These are phyloP conservation scores for Phytophthora hybrid DNA, from an alignment of 352 stramenopile species.

Conservation along the genomic window DNA sequence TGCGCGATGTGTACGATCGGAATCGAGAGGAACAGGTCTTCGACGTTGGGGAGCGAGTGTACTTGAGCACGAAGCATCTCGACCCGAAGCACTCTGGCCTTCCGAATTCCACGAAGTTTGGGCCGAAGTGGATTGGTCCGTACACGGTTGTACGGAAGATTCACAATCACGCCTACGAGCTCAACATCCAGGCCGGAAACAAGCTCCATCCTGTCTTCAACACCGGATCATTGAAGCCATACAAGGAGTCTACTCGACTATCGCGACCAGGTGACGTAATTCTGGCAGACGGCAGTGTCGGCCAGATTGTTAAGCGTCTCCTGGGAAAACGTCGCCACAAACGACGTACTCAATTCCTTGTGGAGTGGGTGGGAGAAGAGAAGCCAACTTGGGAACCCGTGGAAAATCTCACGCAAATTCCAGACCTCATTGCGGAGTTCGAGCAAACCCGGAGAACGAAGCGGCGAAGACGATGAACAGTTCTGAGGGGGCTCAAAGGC, in stretches of 20 bases:
- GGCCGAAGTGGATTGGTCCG: conserved; percentile 4
- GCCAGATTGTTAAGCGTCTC: background rate
- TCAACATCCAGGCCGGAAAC: conserved; percentile 28
- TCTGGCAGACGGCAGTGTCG: conserved; percentile 9
- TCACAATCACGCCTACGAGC: conserved; percentile 28
- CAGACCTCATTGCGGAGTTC: too few species aligned
- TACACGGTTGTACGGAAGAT: conserved; percentile 19
- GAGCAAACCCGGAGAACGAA: too few species aligned
- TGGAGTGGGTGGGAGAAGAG: too few species aligned
- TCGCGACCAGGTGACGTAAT: conserved; percentile 4
- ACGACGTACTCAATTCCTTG: too few species aligned
- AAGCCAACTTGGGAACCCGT: too few species aligned
- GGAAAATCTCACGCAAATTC: too few species aligned
- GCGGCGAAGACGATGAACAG: too few species aligned
- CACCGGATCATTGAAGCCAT: conserved; percentile 11
- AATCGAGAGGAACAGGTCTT: conserved; percentile 15
- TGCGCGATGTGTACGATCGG: conserved; percentile 23
- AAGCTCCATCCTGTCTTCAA: conserved; percentile 26
- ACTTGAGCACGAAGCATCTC: background rate
- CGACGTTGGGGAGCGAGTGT: conserved; percentile 10
- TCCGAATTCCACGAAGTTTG: background rate
- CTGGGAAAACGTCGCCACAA: too few species aligned
- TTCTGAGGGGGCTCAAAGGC: too few species aligned
- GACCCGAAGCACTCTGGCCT: background rate
- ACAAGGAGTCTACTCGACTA: background rate